Conservation (phyloP, 2,329 filamentous ascomycete species). For the Emmonsia crescens region DNA sequence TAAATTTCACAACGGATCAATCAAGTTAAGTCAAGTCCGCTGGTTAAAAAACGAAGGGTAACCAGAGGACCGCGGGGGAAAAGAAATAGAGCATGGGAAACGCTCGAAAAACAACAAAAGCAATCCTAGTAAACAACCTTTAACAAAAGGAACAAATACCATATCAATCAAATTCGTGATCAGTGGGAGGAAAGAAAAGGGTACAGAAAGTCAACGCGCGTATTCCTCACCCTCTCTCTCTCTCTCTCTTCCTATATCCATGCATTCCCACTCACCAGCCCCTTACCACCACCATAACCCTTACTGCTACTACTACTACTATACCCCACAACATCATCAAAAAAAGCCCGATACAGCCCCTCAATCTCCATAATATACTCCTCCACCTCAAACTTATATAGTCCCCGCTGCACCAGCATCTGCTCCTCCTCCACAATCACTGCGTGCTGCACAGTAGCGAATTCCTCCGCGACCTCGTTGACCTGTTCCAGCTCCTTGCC, state of each 20-base stretch:
- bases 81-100: not conserved
- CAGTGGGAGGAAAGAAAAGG: not conserved
- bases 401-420: slow-evolving; percentile 56
- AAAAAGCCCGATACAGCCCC: slow-evolving; percentile 53
- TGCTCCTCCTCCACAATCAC: slow-evolving; percentile 63
- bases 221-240: not conserved
- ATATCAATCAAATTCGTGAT: not conserved
- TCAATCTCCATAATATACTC: slow-evolving; percentile 79
- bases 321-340: slow-evolving; percentile 31
- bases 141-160: not conserved
- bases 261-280: not conserved
- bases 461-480: slow-evolving; percentile 86
- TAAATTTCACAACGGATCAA: not conserved
- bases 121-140: not conserved
- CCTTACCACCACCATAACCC: not conserved
- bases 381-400: slow-evolving; percentile 63
- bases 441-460: slow-evolving; percentile 48
- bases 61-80: not conserved
- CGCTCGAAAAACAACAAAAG: not conserved
- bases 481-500: slow-evolving; percentile 84
- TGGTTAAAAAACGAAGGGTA: not conserved
- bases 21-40: not conserved
- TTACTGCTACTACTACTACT: not conserved
- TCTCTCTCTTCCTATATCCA: not conserved
- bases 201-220: not conserved